phyloP scores from a whole-genome alignment of 73 alveolate genomes.

The Tetrahymena malaccensis region DNA sequence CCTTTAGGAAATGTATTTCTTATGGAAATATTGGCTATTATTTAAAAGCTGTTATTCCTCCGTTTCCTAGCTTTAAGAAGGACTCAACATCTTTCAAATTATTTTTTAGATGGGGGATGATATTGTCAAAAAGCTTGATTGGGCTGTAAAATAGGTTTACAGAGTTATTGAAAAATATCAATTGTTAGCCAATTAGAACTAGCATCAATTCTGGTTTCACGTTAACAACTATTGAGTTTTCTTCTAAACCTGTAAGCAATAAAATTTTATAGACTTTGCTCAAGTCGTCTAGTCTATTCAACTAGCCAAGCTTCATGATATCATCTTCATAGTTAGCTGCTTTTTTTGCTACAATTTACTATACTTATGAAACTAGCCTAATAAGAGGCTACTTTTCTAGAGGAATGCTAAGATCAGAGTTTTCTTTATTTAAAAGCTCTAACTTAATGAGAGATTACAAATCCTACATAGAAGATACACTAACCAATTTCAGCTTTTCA shows the following conservation, averaged over 20 bases:
- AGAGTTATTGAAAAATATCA: neutral
- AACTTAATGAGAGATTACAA: neutral
- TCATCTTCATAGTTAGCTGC: neutral
- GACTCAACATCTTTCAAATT: neutral
- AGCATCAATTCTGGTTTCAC: neutral
- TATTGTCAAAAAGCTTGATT: neutral
- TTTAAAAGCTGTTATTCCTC: neutral
- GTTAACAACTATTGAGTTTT: neutral
- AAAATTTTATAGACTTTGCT: neutral
- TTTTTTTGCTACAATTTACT: neutral
- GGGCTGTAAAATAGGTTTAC: neutral
- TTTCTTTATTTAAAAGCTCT: neutral
- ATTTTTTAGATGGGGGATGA: neutral
- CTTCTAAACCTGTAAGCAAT: neutral
- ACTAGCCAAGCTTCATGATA: neutral
- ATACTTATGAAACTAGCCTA: neutral
- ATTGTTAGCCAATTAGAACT: neutral
- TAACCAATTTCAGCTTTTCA: neutral
- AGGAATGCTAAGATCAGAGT: neutral
- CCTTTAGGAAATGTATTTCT: neutral
- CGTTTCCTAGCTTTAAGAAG: neutral
- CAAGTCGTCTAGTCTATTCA: neutral
- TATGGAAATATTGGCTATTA: neutral
- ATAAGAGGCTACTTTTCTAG: neutral
- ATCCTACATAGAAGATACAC: neutral